Evolutionary conservation across 768 basidiomycete species (phyloP).

Genomic region (Daedalea quercina): DNA sequence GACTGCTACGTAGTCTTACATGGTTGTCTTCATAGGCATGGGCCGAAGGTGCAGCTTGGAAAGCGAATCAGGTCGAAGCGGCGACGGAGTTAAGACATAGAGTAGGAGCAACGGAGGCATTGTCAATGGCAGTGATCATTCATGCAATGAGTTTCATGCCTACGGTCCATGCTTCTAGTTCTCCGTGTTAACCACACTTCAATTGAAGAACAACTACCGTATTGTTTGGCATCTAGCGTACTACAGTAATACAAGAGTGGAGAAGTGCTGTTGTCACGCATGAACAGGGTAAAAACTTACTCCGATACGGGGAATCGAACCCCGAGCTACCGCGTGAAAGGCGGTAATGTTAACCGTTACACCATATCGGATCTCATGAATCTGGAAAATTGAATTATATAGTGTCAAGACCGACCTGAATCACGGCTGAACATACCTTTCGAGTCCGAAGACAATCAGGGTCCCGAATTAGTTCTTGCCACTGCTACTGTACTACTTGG

Average conservation of each 20-base stretch:
- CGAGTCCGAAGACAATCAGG: no score
- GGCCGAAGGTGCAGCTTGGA: conserved; percentile 67
- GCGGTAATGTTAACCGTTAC: conserved; percentile 33
- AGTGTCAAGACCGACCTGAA: background rate
- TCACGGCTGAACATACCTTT: no score
- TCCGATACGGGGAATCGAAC: conserved; percentile 36
- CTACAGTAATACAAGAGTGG: no score
- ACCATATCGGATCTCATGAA: conserved; percentile 25
- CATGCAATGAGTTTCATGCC: no score
- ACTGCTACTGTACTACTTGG: no score
- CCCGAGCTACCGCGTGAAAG: conserved; percentile 33
- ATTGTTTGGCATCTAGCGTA: no score
- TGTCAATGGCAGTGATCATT: no score
- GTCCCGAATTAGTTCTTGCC: no score
- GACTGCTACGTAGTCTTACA: background rate
- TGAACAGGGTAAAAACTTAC: conserved; percentile 10
- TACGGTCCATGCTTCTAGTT: no score
- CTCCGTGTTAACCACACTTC: no score
- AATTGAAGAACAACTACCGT: no score
- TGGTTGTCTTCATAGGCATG: conserved; percentile 43
- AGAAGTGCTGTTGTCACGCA: background rate
- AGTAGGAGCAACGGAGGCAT: background rate
- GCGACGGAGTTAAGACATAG: background rate
- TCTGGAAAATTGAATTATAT: background rate
- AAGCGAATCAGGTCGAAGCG: conserved; percentile 67